Conservation (phyloP, 2,329 filamentous ascomycete species). For the Chaetoscypha palmicola region DNA sequence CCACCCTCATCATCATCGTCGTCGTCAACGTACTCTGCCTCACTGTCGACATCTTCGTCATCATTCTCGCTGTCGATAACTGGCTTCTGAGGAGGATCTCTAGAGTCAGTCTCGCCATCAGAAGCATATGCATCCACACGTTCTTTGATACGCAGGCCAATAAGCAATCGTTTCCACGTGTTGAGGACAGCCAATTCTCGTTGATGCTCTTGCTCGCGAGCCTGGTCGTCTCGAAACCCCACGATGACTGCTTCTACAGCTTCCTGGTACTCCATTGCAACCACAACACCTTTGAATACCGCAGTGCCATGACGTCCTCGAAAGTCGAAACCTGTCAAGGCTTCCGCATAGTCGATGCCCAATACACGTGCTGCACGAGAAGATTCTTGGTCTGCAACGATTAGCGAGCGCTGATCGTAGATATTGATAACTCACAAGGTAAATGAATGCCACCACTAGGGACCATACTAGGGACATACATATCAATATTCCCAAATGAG, state of each 20-base stretch:
- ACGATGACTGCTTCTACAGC: conserved; percentile 64
- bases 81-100: too few relatives aligned
- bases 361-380: conserved; percentile 66
- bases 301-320: conserved; percentile 80
- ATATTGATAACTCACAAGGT: conserved; percentile 36
- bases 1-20: conserved; percentile 37
- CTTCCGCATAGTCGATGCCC: conserved; percentile 79
- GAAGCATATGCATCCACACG: conserved; percentile 26
- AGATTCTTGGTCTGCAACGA: conserved; percentile 46
- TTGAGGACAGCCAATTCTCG: conserved; percentile 55
- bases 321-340: conserved; percentile 86
- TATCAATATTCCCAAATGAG: conserved; percentile 86
- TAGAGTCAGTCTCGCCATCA: conserved; percentile 43
- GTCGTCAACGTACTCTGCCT: conserved; percentile 28
- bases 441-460: conserved; percentile 75
- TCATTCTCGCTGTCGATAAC: conserved; percentile 39
- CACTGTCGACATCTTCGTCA: conserved; percentile 47
- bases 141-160: conserved; percentile 52
- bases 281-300: conserved; percentile 68
- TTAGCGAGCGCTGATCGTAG: conserved; percentile 12
- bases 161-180: conserved; percentile 70
- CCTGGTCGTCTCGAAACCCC: conserved; percentile 59
- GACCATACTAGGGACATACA: conserved; percentile 89
- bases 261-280: conserved; percentile 64
- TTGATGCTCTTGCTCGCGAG: conserved; percentile 56